Base-by-base conservation (phyloP, 2,329 filamentous ascomycete genomes). In the Stagonosporopsis tanaceti region DNA sequence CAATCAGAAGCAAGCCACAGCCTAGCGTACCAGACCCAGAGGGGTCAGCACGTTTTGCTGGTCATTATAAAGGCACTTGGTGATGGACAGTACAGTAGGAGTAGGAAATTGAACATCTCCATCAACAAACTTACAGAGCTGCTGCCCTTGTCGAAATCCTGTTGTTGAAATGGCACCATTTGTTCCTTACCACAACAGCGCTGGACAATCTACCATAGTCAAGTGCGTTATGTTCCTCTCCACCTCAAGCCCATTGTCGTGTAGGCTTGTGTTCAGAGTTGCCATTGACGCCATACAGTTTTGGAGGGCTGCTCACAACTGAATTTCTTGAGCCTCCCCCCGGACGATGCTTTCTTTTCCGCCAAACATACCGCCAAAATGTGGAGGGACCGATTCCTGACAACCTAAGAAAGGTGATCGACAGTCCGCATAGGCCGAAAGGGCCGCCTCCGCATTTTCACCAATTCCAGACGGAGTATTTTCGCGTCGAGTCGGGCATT, bases 381-480 rank as follows among this genome's bases (percentile, higher is more conserved):
- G 53, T 50, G 34, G 47, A 48, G 41, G 57, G 57, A 3, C 44
- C 53, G 15, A 37, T 48, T 30, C 44, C 47, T 24, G 57, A 60
- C 24, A 51, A 56, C 45, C 34, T 51, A 24, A 46, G 34, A 41
- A 55, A 40, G 34, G 17, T 54, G 22, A 54, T 54, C 37, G 35
- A 54, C 35, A 47, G 42, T 28, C 51, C 44, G 12, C 24, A 54
- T 4, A 47, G 51, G 17, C 51, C 51, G 7, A 54, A 47, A 54
- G 51, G 51, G 22, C 73, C 73, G 20, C 73, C 65, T 14, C 50
- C 63, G 32, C 75, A 77, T 50, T 72, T 77, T 47, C 74, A 77
- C 53, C 65, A 52, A 22, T 69, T 67, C 47, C 73, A 76, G 55
- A 68, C 58, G 1, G 74, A 76, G 53, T 75, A 67, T 53, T 70